phyloP scores from a whole-genome alignment of 1,139 yeast genomes.

The Wickerhamomyces sp. region DNA sequence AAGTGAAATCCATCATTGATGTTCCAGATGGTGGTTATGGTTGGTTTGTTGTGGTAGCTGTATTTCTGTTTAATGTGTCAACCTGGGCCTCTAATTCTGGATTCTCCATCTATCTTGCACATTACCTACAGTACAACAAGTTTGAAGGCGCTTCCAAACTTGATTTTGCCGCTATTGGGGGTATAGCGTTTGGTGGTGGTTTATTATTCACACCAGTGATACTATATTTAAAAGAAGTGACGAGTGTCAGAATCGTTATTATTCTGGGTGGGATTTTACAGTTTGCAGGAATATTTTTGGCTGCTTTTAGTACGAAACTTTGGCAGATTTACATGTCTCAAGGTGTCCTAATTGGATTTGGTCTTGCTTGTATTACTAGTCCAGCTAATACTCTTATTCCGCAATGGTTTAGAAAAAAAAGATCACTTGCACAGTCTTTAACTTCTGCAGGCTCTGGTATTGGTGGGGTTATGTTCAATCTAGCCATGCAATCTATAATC shows the following conservation, averaged over 20 bases:
- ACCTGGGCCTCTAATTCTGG: slow-evolving; percentile 68
- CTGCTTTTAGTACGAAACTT: slow-evolving; percentile 51
- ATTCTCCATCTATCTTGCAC: slow-evolving; percentile 54
- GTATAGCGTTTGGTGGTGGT: slow-evolving; percentile 55
- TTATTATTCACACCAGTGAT: slow-evolving; percentile 38
- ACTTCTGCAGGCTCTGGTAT: slow-evolving; percentile 51
- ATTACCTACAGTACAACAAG: slow-evolving; percentile 39
- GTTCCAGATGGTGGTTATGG: slow-evolving; percentile 35
- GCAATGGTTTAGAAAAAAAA: slow-evolving; percentile 49
- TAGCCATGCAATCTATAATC: slow-evolving; percentile 32
- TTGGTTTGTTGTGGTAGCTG: slow-evolving; percentile 57
- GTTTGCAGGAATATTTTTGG: slow-evolving; percentile 46
- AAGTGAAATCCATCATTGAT: slow-evolving; percentile 10
- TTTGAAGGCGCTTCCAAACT: slow-evolving; percentile 50
- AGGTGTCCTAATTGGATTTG: slow-evolving; percentile 58
- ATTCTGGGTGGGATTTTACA: slow-evolving; percentile 17
- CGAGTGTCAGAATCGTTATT: slow-evolving; percentile 12
- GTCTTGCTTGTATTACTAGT: slow-evolving; percentile 50
- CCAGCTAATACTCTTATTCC: slow-evolving; percentile 50
- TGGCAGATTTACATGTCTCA: slow-evolving; percentile 63
- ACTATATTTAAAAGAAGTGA: slow-evolving; percentile 10
- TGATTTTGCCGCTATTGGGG: slow-evolving; percentile 65
- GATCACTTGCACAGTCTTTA: slow-evolving; percentile 49
- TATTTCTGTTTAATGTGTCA: slow-evolving; percentile 44
- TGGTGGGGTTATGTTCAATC: slow-evolving; percentile 40